Base-by-base conservation (phyloP, 2,329 filamentous ascomycete genomes). In the Colletotrichum sp. region DNA sequence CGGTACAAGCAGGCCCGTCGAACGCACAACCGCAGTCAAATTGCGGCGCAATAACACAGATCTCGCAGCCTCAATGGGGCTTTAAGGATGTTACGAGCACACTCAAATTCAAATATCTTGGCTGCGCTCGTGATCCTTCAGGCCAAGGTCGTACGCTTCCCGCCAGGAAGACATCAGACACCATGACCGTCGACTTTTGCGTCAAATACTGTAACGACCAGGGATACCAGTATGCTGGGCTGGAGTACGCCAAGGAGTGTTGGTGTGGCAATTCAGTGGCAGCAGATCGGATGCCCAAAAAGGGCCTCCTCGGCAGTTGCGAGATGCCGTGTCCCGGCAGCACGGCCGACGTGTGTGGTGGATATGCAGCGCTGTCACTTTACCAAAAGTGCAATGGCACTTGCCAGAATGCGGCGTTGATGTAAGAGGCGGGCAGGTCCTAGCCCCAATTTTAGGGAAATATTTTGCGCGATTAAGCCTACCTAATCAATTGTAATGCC, bases 81-180 rank as follows among this genome's bases (percentile, higher is more conserved):
- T 89, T 83, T 80, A 87, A 85, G n/a, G 86, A 90, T 74, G 80
- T 88, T 18, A 88, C 85, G 4, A 78, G 78, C 21, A 83, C 83
- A 43, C 83, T 85, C 66, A 82, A 84, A 3, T 92, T 89, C 87
- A 82, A 81, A 26, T 91, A 91, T 78, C 78, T 86, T n/a, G 89
- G 90, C 43, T 92, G 90, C 79, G 90, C 87, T 32, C 66, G 77
- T 16, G 84, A 86, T 68, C 77, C 78, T 9, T 77, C 76, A 7
- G 80, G 81, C 7, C 77, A 79, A 61, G 74, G 73, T 4, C 81
- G 85, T 2, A 83, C 85, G 2, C 79, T 87, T 4, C 78, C 72
- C 6, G 78, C 80, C 7, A 78, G 77, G 4, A 82, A 79, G 55
- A 78, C 83, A 3, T 75, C 80, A 26, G 82, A 79, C 5, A 75